A percentile compares a stretch with the other conserved stretches of the same genome.
phyloP scores from a whole-genome alignment of 176 grass and related monocot genomes.

The Hordeum marinum region DNA sequence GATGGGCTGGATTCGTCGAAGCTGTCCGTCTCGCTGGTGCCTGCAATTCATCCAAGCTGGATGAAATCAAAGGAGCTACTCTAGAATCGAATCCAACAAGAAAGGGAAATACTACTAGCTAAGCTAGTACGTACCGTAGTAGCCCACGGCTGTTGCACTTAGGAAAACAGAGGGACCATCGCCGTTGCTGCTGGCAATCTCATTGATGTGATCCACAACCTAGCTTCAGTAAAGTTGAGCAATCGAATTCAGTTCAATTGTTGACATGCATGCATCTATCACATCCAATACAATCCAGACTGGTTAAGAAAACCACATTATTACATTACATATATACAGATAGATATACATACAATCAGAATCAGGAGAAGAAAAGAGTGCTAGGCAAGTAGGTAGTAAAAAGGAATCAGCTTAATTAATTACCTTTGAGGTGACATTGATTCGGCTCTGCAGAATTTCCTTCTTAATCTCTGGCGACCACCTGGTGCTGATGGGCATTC shows the following conservation, averaged over 20 bases:
- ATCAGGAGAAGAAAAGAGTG: too few species aligned
- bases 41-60: conserved; percentile 24
- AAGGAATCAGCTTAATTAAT: too few species aligned
- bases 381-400: too few species aligned
- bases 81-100: too few species aligned
- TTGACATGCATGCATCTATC: too few species aligned
- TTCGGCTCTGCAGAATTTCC: conserved; percentile 81
- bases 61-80: not conserved
- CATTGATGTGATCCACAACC: conserved; percentile 70
- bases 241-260: not conserved
- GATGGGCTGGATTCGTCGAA: conserved; percentile 88
- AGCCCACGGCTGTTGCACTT: conserved; percentile 93
- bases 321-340: too few species aligned
- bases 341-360: too few species aligned
- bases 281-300: too few species aligned
- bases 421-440: conserved; percentile 76
- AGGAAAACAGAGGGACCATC: conserved; percentile 67
- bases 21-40: conserved; percentile 68
- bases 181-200: too few species aligned
- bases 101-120: too few species aligned
- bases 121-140: conserved; percentile 54
- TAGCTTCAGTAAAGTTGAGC: conserved; percentile 5
- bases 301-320: too few species aligned
- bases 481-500: conserved; percentile 86
- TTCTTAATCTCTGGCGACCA: conserved; percentile 88